Evolutionary conservation across 2,329 filamentous ascomycete genomes (phyloP), one percentile per base, ranked within the genome.

Genomic region (Ascochyta clinopodiicola): DNA sequence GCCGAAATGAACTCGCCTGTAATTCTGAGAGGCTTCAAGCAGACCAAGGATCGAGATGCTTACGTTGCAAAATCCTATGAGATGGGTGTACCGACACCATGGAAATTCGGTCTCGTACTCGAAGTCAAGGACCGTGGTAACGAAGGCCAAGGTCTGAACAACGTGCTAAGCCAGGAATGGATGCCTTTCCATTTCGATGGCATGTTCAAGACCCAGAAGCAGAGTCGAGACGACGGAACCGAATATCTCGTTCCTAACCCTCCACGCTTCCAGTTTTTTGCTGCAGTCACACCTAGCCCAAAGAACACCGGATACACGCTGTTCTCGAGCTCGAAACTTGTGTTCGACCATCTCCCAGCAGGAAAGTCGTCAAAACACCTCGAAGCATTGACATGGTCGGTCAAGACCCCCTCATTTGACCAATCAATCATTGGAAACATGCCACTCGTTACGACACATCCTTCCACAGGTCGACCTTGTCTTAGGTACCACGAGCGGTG

Each of bases 101-200:
- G 82, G 83, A 84, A 80, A 51, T 85, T 84, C 48, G 84, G 82
- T 0, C 84, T 87, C 66, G 75, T 88, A 7, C 84, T 85, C 2
- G 84, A 86, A 55, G 85, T 87, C 0, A 85, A 87, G 60, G 84
- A 87, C 47, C 82, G 82, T 10, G 84, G 82, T 46, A 78, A 69
- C 1, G 74, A 81, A 4, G 76, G 77, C 0, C 70, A 75, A 6
- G 78, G 78, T 0, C 66, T 80, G 17, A 85, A 84, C 60, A 85
- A 84, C 31, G 81, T 85, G 1, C 70, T 84, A 1, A 82, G 80
- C 0, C 74, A 60, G 6, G 67, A 68, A 51, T 79, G 79, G 62
- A 84, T 85, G 82, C 83, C 84, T 0, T 83, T 84, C 67, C 84
- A 86, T 59, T 86, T 80, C 36, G 84, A 86, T 43, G 84, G 83